Evolutionary conservation across 306 rosid species (phyloP), one percentile per base, ranked within the genome.

Genomic region (Vigna nakashimae): DNA sequence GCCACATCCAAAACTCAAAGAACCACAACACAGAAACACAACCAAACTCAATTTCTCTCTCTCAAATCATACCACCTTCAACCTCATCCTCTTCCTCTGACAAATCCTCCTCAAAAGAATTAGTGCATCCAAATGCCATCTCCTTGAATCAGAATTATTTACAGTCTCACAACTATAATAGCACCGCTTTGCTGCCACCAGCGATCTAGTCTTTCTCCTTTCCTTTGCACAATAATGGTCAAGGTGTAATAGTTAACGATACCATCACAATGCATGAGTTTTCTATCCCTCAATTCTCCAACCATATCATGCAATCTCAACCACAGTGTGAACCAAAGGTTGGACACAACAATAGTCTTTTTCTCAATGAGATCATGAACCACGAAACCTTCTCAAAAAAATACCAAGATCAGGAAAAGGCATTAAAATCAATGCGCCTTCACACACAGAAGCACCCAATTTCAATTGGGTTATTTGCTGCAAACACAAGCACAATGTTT

Each of bases 71-170:
- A 43, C 48, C 78, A 10, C 45, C 69, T 8, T 22, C 74, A 1
- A 30, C 85, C 6, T 10, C 91, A 0, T 90, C 96, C 1, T 90
- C 96, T 0, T 87, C 96, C 6, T 82, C 93, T 0, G 93, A 90
- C 14, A 91, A 80, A 62, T 83, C 93, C 2, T 81, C 89, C 3
- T 87, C 94, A 0, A 86, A 85, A 38, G 67, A 81, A 45, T 18
- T 74, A 0, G 20, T 53, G 14, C 17, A 66, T 17, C 74, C 56
- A 16, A 80, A 63, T 5, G 40, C 69, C 5, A 78, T 77, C 58
- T 72, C 88, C 2, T 68, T 75, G 32, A 87, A 84, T 72, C 92
- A 86, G 32, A 22, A 65, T 77, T 83, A 75, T 66, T 78, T 86
- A 69, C 87, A 81, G 6, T 14, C 71, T 18, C 51, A 40, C 13